Percentiles rank a stretch among this genome's conserved stretches.
These are phyloP conservation scores for Scedosporium apiospermum DNA, from an alignment of 2,329 filamentous ascomycete genomes.

Conservation along the genomic window DNA sequence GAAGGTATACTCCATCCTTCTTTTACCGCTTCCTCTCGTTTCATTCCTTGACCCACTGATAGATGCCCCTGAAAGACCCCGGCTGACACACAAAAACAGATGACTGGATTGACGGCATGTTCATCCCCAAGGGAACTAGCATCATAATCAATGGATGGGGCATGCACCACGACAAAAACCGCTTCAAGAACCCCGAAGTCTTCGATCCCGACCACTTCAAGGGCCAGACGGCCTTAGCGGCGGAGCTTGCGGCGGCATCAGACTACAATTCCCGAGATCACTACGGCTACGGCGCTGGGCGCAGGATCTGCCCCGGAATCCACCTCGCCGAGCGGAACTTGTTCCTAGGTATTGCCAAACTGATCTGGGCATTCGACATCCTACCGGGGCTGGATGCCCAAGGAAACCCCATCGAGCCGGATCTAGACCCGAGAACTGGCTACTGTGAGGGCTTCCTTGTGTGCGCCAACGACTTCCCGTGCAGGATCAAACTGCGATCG, in stretches of 20 bases:
- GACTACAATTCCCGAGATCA: slow-evolving; percentile 24
- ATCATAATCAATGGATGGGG: slow-evolving; percentile 25
- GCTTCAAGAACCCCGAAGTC: slow-evolving; percentile 15
- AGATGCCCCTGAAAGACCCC: neutral
- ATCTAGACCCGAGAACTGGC: neutral
- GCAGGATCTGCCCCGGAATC: slow-evolving; percentile 34
- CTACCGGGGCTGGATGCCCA: slow-evolving; percentile 7
- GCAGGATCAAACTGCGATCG: neutral
- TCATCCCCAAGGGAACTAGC: slow-evolving; percentile 27
- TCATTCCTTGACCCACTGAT: too few relatives aligned
- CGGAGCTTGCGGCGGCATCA: slow-evolving; percentile 16
- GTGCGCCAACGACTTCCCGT: neutral
- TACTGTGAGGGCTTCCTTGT: neutral
- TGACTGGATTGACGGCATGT: slow-evolving; percentile 26
- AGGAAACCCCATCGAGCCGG: neutral
- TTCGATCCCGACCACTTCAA: slow-evolving; percentile 20
- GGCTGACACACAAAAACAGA: slow-evolving; percentile 15
- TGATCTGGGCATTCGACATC: slow-evolving; percentile 35
- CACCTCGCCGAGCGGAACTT: slow-evolving; percentile 38
- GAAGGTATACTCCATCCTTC: slow-evolving; percentile 6
- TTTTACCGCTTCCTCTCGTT: neutral
- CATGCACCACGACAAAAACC: slow-evolving; percentile 21
- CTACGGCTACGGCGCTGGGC: slow-evolving; percentile 35
- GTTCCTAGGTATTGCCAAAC: slow-evolving; percentile 23
- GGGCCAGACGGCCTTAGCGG: slow-evolving; percentile 17